Conservation (phyloP, 768 basidiomycete genomes). For the Hygrophoropsis aurantiaca region DNA sequence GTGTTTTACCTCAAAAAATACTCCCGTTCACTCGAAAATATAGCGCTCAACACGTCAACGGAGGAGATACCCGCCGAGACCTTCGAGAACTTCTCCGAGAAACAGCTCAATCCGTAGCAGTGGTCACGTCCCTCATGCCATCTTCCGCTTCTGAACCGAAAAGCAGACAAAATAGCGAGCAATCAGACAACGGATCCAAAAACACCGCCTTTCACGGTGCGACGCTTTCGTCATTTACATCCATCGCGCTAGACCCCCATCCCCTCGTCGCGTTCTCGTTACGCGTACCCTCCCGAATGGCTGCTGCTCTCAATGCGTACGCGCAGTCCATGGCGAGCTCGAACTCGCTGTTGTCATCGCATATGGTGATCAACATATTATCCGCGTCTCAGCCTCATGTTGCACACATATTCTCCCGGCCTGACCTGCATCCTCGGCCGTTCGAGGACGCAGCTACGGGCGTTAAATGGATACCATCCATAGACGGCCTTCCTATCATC, state of each 20-base stretch:
- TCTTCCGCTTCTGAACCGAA: not conserved
- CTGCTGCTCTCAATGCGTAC: conserved; percentile 48
- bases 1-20: not conserved
- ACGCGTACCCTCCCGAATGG: conserved; percentile 88
- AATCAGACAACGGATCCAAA: no score
- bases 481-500: conserved; percentile 61
- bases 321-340: conserved; percentile 5
- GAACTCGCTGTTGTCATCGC: conserved; percentile 27
- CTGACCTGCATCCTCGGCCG: conserved; percentile 64
- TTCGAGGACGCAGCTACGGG: conserved; percentile 37
- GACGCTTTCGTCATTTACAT: conserved; percentile 91
- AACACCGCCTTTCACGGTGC: conserved; percentile 65
- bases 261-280: conserved; percentile 90
- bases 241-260: conserved; percentile 85
- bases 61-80: conserved; percentile 13
- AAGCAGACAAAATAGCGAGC: conserved; percentile 1
- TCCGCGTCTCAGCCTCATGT: conserved; percentile 61
- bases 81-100: conserved; percentile 67
- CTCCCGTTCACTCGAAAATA: not conserved
- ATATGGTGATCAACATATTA: conserved; percentile 82
- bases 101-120: conserved; percentile 82
- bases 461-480: conserved; percentile 39
- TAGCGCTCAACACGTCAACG: no score
- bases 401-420: conserved; percentile 71
- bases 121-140: conserved; percentile 73